Conservation (phyloP, 345 rosid genomes). For the Murraya koenigii region DNA sequence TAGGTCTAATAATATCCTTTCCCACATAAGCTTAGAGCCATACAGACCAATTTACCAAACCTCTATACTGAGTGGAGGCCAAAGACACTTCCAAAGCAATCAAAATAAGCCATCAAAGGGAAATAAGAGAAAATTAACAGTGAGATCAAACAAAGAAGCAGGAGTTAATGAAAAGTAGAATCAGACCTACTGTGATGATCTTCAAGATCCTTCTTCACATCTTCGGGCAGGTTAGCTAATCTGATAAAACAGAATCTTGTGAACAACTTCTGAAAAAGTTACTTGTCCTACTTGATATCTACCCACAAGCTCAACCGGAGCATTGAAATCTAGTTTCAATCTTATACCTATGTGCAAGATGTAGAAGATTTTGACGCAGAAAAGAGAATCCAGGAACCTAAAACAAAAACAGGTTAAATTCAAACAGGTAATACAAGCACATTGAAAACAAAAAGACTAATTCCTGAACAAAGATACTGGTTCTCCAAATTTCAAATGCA, state of each 20-base stretch:
- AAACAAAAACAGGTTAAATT: conserved; percentile 15
- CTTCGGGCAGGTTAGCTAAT: conserved; percentile 77
- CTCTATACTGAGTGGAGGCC: not conserved
- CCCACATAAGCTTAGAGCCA: not conserved
- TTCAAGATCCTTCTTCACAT: conserved; percentile 79
- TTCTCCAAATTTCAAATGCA: not conserved
- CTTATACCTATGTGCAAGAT: conserved; percentile 67
- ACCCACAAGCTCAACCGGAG: not conserved
- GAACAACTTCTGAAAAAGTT: not conserved
- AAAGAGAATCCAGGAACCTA: conserved; percentile 84
- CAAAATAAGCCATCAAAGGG: not conserved
- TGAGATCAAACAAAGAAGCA: not conserved
- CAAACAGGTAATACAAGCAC: conserved; percentile 3
- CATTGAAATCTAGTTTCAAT: conserved; percentile 5
- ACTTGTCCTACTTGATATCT: not conserved
- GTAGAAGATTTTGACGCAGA: conserved; percentile 69
- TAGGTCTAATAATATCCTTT: not conserved
- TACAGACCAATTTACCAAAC: not conserved
- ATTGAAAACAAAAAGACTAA: not conserved
- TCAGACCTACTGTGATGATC: conserved; percentile 75
- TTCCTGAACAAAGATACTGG: not conserved
- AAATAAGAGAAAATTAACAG: not conserved
- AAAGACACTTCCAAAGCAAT: not conserved
- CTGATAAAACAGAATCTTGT: conserved; percentile 34
- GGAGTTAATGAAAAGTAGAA: not conserved